Evolutionary conservation across 108 stramenopile genomes (phyloP).

Genomic region (Craspedostauros australis): DNA sequence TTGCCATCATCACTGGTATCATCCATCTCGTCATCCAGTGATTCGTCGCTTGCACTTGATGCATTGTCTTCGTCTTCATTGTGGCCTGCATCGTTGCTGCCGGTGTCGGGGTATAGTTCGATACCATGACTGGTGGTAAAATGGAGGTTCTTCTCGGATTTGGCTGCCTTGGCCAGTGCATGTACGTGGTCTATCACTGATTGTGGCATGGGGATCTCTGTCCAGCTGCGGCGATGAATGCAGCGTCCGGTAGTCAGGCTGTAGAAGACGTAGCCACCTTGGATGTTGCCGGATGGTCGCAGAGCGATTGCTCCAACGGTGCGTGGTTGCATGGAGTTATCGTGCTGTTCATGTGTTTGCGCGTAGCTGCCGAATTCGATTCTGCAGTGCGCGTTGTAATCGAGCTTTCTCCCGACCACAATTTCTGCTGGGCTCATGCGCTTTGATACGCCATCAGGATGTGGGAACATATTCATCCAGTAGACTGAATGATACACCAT

Average conservation of each 20-base stretch:
- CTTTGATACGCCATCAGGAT: slow-evolving; percentile 4
- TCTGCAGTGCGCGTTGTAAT: slow-evolving; percentile 7
- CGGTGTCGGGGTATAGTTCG: background rate
- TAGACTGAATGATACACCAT: slow-evolving; percentile 11
- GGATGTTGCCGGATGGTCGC: slow-evolving; percentile 30
- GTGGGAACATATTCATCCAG: slow-evolving; percentile 26
- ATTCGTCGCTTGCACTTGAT: background rate
- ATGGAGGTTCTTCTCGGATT: background rate
- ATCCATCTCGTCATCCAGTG: background rate
- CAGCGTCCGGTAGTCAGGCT: slow-evolving; percentile 15
- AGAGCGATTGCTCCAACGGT: slow-evolving; percentile 25
- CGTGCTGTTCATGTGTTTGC: slow-evolving; percentile 31
- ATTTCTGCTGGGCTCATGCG: slow-evolving; percentile 13
- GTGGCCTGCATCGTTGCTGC: background rate
- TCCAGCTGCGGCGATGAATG: slow-evolving; percentile 10
- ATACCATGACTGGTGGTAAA: background rate
- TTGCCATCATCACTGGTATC: background rate
- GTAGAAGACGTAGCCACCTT: slow-evolving; percentile 32
- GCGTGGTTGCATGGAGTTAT: slow-evolving; percentile 13
- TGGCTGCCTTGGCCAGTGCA: background rate
- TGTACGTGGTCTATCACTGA: slow-evolving; percentile 18
- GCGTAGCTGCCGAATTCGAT: slow-evolving; percentile 33
- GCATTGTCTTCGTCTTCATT: background rate
- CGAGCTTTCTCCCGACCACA: slow-evolving; percentile 4
- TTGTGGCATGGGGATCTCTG: slow-evolving; percentile 29